A percentile compares a stretch with the other conserved stretches of the same genome.
These are phyloP conservation scores for Begonia peltatifolia DNA, from an alignment of 306 rosid species.

Conservation along the genomic window DNA sequence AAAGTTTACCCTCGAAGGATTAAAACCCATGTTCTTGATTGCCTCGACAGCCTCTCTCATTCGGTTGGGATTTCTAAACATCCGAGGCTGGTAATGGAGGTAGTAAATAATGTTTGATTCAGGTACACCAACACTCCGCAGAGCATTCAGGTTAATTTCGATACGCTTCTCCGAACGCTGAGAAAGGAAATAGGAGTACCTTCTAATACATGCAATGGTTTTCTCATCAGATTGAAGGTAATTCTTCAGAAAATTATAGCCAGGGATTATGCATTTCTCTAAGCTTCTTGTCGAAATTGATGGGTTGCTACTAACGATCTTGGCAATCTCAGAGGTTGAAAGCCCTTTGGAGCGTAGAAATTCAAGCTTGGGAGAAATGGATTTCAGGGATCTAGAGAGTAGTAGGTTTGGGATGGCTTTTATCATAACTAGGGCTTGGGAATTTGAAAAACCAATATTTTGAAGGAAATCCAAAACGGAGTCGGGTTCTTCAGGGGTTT, in stretches of 20 bases:
- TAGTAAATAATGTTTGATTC: neutral
- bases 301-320: neutral
- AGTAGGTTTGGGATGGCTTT: neutral
- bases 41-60: slow-evolving; percentile 12
- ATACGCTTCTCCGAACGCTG: neutral
- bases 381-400: slow-evolving; percentile 4
- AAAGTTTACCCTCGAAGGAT: slow-evolving; percentile 7
- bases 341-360: slow-evolving; percentile 22
- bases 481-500: slow-evolving; percentile 4
- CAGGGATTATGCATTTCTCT: slow-evolving; percentile 9
- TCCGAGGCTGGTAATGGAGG: slow-evolving; percentile 5
- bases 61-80: neutral
- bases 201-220: neutral
- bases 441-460: slow-evolving; percentile 9
- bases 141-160: slow-evolving; percentile 1
- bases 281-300: slow-evolving; percentile 3
- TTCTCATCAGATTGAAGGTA: slow-evolving; percentile 10
- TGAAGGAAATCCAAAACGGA: slow-evolving; percentile 9
- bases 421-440: slow-evolving; percentile 6
- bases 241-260: slow-evolving; percentile 15
- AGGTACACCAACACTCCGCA: slow-evolving; percentile 17
- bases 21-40: slow-evolving; percentile 16
- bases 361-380: slow-evolving; percentile 25
- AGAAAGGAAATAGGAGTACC: neutral
- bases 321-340: slow-evolving; percentile 9